These are phyloP conservation scores for Marsdenia floribunda DNA, from an alignment of 257 asterid genomes.

Conservation along the genomic window DNA sequence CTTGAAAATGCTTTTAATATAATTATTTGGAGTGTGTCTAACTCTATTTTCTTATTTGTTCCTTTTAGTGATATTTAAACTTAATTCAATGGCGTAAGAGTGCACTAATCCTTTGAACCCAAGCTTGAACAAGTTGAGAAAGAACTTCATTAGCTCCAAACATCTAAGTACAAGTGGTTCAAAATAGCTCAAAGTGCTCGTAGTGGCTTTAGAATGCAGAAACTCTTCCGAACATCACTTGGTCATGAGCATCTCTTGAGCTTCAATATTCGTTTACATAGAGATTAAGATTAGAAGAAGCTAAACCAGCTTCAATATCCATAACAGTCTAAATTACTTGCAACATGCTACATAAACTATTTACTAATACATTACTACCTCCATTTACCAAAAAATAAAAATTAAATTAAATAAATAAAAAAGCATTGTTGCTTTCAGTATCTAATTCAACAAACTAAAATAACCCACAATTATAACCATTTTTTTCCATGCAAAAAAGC, in stretches of 20 bases:
- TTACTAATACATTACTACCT: too few relatives aligned
- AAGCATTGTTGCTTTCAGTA: too few relatives aligned
- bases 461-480: too few relatives aligned
- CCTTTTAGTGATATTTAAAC: not conserved
- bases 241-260: not conserved
- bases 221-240: not conserved
- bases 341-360: too few relatives aligned
- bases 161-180: not conserved
- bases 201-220: not conserved
- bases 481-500: too few relatives aligned
- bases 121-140: not conserved
- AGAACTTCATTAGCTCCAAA: not conserved
- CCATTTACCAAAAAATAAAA: too few relatives aligned
- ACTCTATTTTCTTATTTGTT: not conserved
- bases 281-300: not conserved
- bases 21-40: not conserved
- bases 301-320: not conserved
- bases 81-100: not conserved
- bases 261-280: not conserved
- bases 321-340: too few relatives aligned
- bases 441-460: too few relatives aligned
- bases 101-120: too few relatives aligned
- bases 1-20: not conserved
- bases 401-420: too few relatives aligned
- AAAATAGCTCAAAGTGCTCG: not conserved